Evolutionary conservation across 129 eudicot species (phyloP), one percentile per base, ranked within the genome.

Genomic region (Rutidosis leptorrhynchoides): DNA sequence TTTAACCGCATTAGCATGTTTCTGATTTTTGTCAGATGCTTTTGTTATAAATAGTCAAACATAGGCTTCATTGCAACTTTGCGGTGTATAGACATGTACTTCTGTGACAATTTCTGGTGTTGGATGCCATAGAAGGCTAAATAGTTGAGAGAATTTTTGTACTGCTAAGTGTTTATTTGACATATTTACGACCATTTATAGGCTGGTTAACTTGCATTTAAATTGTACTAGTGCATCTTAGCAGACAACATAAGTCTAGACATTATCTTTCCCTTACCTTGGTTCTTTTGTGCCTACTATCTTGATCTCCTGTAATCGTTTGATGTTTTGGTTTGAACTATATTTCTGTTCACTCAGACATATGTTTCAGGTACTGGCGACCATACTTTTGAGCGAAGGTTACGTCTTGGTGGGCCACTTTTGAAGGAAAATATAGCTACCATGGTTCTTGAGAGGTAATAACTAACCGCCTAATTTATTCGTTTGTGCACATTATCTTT

Each of bases 371-470:
- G 98, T 43, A 93, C 98, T 0, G 98, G 98, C 64, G 98, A 93
- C 83, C 96, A 88, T 80, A 53, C 90, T 62, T 93, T 93, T 79
- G 95, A 88, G 77, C 84, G 96, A 60, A 80, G 98, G 66, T 77
- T 93, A 70, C 96, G 98, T 74, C 95, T 93, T 29, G 98, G 98
- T 67, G 95, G 95, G 25, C 98, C 98, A 33, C 66, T 93, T 19
- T 60, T 93, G 59, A 88, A 93, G 83, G 87, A 93, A 76, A 93
- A 93, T 72, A 80, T 93, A 65, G 98, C 98, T 53, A 93, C 98
- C 23, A 85, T 93, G 96, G 96, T 93, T 59, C 98, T 93, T 35
- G 98, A 93, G 84, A 93, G 98, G 98, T 92, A 64, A 75, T 69
- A 67, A 30, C 59, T 46, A 28, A 69, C 43, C 28, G 56, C 67